These are phyloP conservation scores for Oryza officinalis DNA, from an alignment of 176 grass and related monocot species.

Conservation along the genomic window DNA sequence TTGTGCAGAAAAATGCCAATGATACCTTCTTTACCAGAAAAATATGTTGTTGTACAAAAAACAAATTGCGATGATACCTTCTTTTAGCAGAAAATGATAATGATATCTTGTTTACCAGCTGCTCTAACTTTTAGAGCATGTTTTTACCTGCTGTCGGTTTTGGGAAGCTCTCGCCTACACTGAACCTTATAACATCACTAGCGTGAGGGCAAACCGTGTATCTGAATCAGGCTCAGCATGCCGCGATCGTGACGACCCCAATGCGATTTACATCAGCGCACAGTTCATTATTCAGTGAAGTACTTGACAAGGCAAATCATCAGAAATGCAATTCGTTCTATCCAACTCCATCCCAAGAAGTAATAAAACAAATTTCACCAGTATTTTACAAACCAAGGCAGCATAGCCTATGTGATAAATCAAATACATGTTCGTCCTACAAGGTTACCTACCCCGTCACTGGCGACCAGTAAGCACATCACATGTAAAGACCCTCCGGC, in stretches of 20 bases:
- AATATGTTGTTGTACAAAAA: too few relatives aligned
- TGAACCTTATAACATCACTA: neutral
- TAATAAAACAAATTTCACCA: slow-evolving; percentile 4
- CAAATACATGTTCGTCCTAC: neutral
- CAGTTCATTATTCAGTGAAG: neutral
- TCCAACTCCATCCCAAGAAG: neutral
- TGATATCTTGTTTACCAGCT: neutral
- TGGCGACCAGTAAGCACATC: slow-evolving; percentile 19
- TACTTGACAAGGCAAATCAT: slow-evolving; percentile 9
- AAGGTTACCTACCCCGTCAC: neutral
- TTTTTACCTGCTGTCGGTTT: neutral
- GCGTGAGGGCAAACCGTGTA: neutral
- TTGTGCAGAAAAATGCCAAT: too few relatives aligned
- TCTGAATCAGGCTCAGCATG: neutral
- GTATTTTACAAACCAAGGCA: slow-evolving; percentile 19
- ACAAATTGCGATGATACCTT: too few relatives aligned
- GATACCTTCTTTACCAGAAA: too few relatives aligned
- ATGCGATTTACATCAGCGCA: neutral
- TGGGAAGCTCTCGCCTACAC: neutral
- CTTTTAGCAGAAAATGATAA: neutral
- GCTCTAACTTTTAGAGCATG: neutral
- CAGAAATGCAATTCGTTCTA: slow-evolving; percentile 6
- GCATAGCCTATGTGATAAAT: slow-evolving; percentile 16
- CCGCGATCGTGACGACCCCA: neutral
- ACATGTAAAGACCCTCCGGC: slow-evolving; percentile 97